These are phyloP conservation scores for Punctularia strigosozonata DNA, from an alignment of 768 basidiomycete genomes.

Conservation along the genomic window DNA sequence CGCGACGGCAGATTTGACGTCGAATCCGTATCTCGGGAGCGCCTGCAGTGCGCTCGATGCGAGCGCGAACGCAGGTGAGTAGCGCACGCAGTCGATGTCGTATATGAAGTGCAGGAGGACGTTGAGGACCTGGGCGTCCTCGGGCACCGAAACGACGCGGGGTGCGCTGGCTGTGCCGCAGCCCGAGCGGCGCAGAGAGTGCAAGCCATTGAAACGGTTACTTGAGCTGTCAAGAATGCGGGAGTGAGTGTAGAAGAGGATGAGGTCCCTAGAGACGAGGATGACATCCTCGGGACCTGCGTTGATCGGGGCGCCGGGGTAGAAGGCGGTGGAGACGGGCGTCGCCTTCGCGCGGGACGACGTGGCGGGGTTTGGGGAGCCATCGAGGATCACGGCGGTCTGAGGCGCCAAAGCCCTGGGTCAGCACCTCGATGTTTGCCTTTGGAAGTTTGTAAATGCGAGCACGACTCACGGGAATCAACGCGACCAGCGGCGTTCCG, in stretches of 20 bases:
- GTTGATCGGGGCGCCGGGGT: conserved; percentile 49
- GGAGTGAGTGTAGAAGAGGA: conserved; percentile 77
- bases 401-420: no score
- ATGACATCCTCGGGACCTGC: conserved; percentile 46
- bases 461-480: no score
- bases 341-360: conserved; percentile 19
- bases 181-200: conserved; percentile 31
- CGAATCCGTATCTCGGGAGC: neutral
- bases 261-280: conserved; percentile 60
- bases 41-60: neutral
- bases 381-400: no score
- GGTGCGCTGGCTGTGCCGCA: conserved; percentile 29
- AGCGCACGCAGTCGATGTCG: conserved; percentile 62
- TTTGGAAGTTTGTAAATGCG: no score
- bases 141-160: conserved; percentile 44
- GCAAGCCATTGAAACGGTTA: conserved; percentile 50
- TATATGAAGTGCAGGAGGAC: conserved; percentile 65
- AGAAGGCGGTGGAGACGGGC: conserved; percentile 80
- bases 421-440: no score
- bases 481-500: no score
- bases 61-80: conserved; percentile 43
- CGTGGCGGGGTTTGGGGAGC: conserved; percentile 21
- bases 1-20: no score
- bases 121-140: conserved; percentile 53
- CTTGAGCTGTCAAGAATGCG: conserved; percentile 48